A percentile compares a stretch with the other conserved stretches of the same genome.
phyloP scores from a whole-genome alignment of 2,329 filamentous ascomycete species.

The Claviceps quebecensis region DNA sequence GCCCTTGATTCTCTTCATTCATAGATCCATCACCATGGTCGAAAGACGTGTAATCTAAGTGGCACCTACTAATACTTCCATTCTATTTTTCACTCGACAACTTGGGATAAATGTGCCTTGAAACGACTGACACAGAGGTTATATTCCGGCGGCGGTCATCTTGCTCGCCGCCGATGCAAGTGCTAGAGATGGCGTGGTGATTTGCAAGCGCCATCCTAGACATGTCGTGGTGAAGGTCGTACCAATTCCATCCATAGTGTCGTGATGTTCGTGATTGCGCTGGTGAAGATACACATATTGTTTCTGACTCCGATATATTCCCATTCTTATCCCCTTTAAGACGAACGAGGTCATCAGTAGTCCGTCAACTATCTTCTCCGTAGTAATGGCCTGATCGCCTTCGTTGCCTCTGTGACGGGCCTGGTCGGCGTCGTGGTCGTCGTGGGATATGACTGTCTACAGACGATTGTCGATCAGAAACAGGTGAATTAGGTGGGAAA shows the following conservation, averaged over 20 bases:
- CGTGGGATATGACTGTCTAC: slow-evolving; percentile 2
- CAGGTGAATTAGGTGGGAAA: background rate
- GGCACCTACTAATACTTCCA: background rate
- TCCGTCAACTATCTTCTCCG: slow-evolving; percentile 1
- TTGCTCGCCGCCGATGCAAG: background rate
- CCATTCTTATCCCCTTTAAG: background rate
- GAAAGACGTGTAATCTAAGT: background rate
- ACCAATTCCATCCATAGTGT: background rate
- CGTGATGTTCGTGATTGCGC: slow-evolving; percentile 2
- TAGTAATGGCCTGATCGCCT: slow-evolving; percentile 2
- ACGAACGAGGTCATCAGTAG: background rate
- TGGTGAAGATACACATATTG: background rate
- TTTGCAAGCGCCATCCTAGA: background rate
- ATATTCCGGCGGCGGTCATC: background rate
- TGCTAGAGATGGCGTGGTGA: slow-evolving; percentile 1
- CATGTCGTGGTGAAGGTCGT: background rate
- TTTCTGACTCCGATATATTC: background rate
- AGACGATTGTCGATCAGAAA: background rate
- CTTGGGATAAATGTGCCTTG: too few relatives aligned
- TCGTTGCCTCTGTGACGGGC: slow-evolving; percentile 1
- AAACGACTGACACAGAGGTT: background rate
- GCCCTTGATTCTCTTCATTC: too few relatives aligned
- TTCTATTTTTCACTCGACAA: background rate
- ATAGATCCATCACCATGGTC: background rate
- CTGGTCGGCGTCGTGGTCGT: slow-evolving; percentile 2